These are phyloP conservation scores for Trichoderma sp. DNA, from an alignment of 2,329 filamentous ascomycete genomes.

Conservation along the genomic window DNA sequence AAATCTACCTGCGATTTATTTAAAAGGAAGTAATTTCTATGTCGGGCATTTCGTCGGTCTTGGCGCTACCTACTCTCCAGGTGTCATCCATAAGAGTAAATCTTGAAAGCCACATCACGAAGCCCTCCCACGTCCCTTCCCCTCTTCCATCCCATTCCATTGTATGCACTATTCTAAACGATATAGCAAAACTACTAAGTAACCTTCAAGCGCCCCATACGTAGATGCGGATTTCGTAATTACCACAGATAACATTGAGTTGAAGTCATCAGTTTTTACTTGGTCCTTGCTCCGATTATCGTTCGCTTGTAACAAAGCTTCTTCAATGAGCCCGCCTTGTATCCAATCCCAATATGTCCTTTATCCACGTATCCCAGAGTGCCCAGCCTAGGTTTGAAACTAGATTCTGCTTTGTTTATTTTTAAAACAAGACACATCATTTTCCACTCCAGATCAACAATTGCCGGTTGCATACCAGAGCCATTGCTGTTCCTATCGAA, in stretches of 20 bases:
- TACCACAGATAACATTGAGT: too few species aligned
- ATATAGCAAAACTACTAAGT: too few species aligned
- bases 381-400: neutral
- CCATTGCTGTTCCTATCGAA: too few species aligned
- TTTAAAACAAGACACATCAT: neutral
- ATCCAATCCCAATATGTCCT: neutral
- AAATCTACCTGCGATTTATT: neutral
- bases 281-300: neutral
- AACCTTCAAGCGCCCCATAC: too few species aligned
- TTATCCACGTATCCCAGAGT: neutral
- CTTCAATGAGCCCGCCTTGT: neutral
- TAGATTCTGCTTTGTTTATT: neutral
- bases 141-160: neutral
- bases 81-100: neutral
- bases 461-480: too few species aligned
- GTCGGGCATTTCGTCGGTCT: neutral
- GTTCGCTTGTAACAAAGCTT: neutral
- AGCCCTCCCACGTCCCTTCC: neutral
- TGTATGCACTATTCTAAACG: neutral
- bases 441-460: neutral
- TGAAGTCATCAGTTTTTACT: neutral
- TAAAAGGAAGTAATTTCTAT: neutral
- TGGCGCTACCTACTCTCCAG: neutral
- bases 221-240: too few species aligned
- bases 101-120: neutral